Percentiles rank a stretch among this genome's conserved stretches.
Conservation (phyloP, 768 basidiomycete genomes). For the Lyophyllum decastes region DNA sequence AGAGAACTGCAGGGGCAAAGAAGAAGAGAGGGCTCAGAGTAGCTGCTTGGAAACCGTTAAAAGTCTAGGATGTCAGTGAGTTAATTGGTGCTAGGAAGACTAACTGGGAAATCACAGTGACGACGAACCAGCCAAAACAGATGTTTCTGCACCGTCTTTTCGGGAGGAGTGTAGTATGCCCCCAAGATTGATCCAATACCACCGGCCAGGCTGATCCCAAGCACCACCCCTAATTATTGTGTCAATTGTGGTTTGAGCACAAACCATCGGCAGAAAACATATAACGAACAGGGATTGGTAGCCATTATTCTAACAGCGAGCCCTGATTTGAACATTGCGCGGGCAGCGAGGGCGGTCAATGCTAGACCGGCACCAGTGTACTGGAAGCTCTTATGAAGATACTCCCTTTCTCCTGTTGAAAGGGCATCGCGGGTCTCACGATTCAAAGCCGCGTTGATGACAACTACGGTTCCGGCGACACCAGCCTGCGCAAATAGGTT, state of each 20-base stretch:
- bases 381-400: slow-evolving; percentile 77
- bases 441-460: slow-evolving; percentile 68
- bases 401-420: slow-evolving; percentile 59
- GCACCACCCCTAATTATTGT: slow-evolving; percentile 61
- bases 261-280: not conserved
- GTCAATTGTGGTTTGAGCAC: not conserved
- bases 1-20: slow-evolving; percentile 80
- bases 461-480: slow-evolving; percentile 69
- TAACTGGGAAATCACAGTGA: not conserved
- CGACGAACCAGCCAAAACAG: slow-evolving; percentile 71
- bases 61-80: slow-evolving; percentile 49
- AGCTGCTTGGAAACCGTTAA: slow-evolving; percentile 85
- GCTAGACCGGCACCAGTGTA: slow-evolving; percentile 82
- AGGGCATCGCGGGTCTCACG: slow-evolving; percentile 76
- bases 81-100: not conserved
- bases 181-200: slow-evolving; percentile 88
- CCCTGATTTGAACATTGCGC: slow-evolving; percentile 73
- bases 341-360: slow-evolving; percentile 77
- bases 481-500: slow-evolving; percentile 48
- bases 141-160: slow-evolving; percentile 76
- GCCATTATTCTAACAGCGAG: slow-evolving; percentile 75
- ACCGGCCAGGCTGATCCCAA: slow-evolving; percentile 78
- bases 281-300: slow-evolving; percentile 72
- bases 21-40: slow-evolving; percentile 90
- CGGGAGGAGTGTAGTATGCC: slow-evolving; percentile 75